Percentiles rank a stretch among this genome's conserved stretches.
phyloP scores from a whole-genome alignment of 2,329 filamentous ascomycete genomes.

The Cladosporium sp. region DNA sequence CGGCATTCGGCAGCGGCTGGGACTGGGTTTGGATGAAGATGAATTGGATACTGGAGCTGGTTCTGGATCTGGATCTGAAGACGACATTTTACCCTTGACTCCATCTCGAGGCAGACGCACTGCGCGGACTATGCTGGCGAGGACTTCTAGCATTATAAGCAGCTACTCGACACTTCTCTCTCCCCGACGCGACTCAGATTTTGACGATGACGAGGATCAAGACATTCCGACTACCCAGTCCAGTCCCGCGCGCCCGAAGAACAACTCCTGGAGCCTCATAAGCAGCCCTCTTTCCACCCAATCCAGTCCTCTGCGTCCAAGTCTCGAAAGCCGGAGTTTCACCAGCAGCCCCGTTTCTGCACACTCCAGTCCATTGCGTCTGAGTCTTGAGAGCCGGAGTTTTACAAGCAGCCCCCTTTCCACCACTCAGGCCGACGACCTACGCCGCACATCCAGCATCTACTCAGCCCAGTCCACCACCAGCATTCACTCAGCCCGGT shows the following conservation, averaged over 20 bases:
- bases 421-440: background rate
- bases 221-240: background rate
- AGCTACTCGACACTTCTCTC: constrained; percentile 10
- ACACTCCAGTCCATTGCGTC: background rate
- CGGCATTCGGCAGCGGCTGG: constrained; percentile 22
- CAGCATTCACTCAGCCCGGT: background rate
- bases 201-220: background rate
- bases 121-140: background rate
- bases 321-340: background rate
- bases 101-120: constrained; percentile 2
- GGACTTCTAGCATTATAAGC: constrained; percentile 14
- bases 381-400: background rate
- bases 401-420: background rate
- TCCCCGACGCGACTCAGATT: background rate
- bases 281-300: background rate
- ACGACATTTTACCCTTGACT: background rate
- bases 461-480: background rate
- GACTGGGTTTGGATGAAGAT: background rate
- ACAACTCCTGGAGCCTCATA: background rate
- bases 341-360: background rate
- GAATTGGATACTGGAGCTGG: background rate
- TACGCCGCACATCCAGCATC: constrained; percentile 8
- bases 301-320: background rate
- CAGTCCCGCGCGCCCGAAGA: background rate
- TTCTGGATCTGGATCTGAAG: background rate